Evolutionary conservation across 805 yeast genomes (phyloP), one percentile per base, ranked within the genome.

Genomic region (Metschnikowia borealis): DNA sequence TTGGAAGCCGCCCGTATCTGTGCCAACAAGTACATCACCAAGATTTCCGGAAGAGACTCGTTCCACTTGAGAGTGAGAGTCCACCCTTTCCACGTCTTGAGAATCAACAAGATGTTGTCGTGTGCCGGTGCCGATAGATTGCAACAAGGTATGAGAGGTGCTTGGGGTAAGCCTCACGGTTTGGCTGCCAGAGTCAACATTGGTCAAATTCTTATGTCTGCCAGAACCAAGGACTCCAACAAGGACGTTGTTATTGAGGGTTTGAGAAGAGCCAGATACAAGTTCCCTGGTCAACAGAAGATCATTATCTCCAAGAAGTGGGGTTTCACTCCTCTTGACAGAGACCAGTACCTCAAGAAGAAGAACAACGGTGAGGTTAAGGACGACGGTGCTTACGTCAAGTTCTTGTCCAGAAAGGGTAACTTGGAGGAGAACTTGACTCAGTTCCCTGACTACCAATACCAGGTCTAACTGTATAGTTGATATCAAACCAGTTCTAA

Each of bases 101-200:
- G 99, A 82, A 94, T 94, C 84, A 94, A 94, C 94, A 94, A 94
- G 89, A 94, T 94, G 99, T 90, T 94, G 96, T 94, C 99, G 74
- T 94, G 99, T 85, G 99, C 99, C 83, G 99, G 99, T 89, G 99
- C 99, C 77, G 99, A 94, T 92, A 90, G 99, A 88, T 86, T 94
- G 81, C 99, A 94, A 84, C 98, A 94, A 83, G 99, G 99, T 91
- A 94, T 94, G 99, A 92, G 99, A 89, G 96, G 96, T 85, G 99
- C 99, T 75, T 94, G 98, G 98, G 99, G 99, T 90, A 94, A 94
- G 84, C 99, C 99, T 71, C 97, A 91, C 71, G 99, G 99, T 84
- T 83, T 90, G 72, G 99, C 98, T 69, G 99, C 99, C 70, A 90
- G 99, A 80, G 98, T 94, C 76, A 81, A 81, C 81, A 94, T 94